Evolutionary conservation across 805 yeast species (phyloP).

Genomic region (Tetrapisispora nanseiensis): DNA sequence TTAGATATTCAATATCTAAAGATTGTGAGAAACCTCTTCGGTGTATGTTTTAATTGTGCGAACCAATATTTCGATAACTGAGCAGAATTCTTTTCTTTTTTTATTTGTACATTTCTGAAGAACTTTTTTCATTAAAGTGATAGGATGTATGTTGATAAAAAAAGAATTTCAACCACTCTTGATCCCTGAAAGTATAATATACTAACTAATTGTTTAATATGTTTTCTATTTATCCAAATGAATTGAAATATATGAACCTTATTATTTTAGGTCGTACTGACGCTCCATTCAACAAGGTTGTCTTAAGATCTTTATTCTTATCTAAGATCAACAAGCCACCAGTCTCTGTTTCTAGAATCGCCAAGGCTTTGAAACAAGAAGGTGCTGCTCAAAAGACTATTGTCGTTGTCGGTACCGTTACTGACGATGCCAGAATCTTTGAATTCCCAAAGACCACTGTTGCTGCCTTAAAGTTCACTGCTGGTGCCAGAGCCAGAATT

Average conservation of each 20-base stretch:
- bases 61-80: conserved; percentile 29
- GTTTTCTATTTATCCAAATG: conserved; percentile 4
- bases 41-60: conserved; percentile 12
- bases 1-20: too few species aligned
- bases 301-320: conserved; percentile 89
- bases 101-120: neutral
- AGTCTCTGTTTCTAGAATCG: conserved; percentile 87
- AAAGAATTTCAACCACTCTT: conserved; percentile 2
- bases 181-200: conserved; percentile 7
- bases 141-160: neutral
- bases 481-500: conserved; percentile 97
- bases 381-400: conserved; percentile 86
- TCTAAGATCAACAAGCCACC: conserved; percentile 99
- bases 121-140: neutral
- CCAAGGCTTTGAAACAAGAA: conserved; percentile 70
- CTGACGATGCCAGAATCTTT: conserved; percentile 91
- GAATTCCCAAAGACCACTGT: conserved; percentile 95
- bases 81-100: conserved; percentile 36
- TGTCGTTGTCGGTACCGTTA: conserved; percentile 98
- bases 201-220: conserved; percentile 27
- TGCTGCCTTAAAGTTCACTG: conserved; percentile 99
- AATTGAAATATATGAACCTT: neutral
- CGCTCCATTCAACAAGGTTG: conserved; percentile 96
- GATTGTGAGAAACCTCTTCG: neutral
- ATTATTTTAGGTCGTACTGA: conserved; percentile 80